phyloP scores from a whole-genome alignment of 768 basidiomycete species.

The Boletus edulis region DNA sequence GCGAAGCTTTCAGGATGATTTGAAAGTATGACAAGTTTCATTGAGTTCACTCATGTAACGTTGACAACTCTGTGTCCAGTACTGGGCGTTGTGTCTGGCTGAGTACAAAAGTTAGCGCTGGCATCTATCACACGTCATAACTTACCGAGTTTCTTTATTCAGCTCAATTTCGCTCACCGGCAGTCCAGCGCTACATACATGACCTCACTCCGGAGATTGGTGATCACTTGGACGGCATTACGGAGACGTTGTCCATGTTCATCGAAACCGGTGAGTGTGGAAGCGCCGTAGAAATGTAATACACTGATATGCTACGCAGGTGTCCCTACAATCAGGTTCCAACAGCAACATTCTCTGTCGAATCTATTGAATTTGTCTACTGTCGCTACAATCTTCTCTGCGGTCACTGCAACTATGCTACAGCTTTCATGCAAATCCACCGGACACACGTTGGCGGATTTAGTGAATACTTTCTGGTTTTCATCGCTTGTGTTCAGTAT shows the following conservation, averaged over 20 bases:
- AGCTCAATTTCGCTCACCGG: conserved; percentile 51
- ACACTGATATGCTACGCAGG: conserved; percentile 34
- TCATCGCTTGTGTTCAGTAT: conserved; percentile 45
- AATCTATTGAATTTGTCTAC: conserved; percentile 50
- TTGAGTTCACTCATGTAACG: not conserved
- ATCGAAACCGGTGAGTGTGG: conserved; percentile 46
- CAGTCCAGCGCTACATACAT: conserved; percentile 52
- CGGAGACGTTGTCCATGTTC: conserved; percentile 45
- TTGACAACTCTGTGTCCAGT: conserved; percentile 30
- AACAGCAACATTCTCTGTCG: conserved; percentile 46
- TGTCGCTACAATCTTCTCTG: conserved; percentile 52
- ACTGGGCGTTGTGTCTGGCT: conserved; percentile 50
- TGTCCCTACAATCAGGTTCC: conserved; percentile 52
- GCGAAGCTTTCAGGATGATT: conserved; percentile 45
- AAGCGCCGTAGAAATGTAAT: conserved; percentile 9
- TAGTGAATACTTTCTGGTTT: conserved; percentile 53
- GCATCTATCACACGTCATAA: not conserved
- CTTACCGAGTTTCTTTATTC: conserved; percentile 2
- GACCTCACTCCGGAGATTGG: conserved; percentile 49
- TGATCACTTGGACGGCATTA: conserved; percentile 50
- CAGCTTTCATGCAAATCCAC: conserved; percentile 42
- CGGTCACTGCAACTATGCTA: conserved; percentile 50
- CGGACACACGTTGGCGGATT: conserved; percentile 34
- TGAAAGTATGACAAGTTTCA: conserved; percentile 36
- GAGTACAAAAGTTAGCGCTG: conserved; percentile 40